Percentiles rank a stretch among this genome's conserved stretches.
Conservation (phyloP, 306 rosid species). For the Glycine latifolia region DNA sequence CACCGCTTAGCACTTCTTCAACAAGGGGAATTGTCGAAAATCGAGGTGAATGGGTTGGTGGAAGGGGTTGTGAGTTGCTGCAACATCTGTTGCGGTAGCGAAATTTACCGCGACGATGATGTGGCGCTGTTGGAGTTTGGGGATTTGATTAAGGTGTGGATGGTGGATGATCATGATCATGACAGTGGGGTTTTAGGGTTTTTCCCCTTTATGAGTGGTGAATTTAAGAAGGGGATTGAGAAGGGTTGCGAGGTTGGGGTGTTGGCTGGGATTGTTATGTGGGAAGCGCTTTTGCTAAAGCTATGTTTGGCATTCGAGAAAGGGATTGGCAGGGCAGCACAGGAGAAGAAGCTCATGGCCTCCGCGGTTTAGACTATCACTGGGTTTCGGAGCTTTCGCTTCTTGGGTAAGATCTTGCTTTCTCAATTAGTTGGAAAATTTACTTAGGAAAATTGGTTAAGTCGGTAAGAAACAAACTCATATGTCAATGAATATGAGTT, state of each 20-base stretch:
- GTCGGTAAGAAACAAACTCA: too few relatives aligned
- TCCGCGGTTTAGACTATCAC: slow-evolving; percentile 59
- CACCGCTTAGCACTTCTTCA: slow-evolving; percentile 39
- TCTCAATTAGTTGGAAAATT: background rate
- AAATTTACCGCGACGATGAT: slow-evolving; percentile 27
- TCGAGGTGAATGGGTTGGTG: slow-evolving; percentile 53
- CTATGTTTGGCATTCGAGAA: slow-evolving; percentile 57
- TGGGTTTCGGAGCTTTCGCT: slow-evolving; percentile 64
- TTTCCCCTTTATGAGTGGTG: slow-evolving; percentile 64
- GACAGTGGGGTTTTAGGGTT: slow-evolving; percentile 33
- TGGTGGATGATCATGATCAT: slow-evolving; percentile 56
- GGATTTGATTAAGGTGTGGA: slow-evolving; percentile 67
- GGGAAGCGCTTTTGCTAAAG: slow-evolving; percentile 66
- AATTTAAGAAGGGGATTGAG: slow-evolving; percentile 46
- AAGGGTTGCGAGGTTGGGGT: slow-evolving; percentile 56
- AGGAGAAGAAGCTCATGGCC: slow-evolving; percentile 58
- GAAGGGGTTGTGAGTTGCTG: slow-evolving; percentile 65
- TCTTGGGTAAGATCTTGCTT: slow-evolving; percentile 62
- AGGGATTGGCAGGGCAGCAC: slow-evolving; percentile 52
- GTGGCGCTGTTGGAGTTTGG: slow-evolving; percentile 51
- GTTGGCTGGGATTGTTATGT: slow-evolving; percentile 76
- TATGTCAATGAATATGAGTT: too few relatives aligned
- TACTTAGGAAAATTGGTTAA: too few relatives aligned
- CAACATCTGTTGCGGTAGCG: slow-evolving; percentile 60
- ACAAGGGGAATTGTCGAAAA: slow-evolving; percentile 14